These are phyloP conservation scores for Candida sonorensis DNA, from an alignment of 805 yeast species.

Conservation along the genomic window DNA sequence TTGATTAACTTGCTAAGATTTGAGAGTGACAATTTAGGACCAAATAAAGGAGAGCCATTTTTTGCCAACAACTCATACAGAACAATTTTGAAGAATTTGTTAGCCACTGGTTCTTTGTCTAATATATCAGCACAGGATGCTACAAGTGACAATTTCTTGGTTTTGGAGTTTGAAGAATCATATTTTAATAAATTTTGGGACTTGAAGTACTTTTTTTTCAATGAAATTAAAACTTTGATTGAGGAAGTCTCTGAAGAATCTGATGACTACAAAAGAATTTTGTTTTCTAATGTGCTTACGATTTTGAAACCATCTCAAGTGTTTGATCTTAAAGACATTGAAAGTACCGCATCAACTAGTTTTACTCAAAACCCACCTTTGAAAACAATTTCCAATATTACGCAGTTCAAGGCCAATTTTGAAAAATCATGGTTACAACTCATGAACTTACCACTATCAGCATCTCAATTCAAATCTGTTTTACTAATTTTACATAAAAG, in stretches of 20 bases:
- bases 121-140: conserved; percentile 40
- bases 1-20: conserved; percentile 46
- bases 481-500: conserved; percentile 73
- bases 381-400: conserved; percentile 25
- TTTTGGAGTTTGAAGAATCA: conserved; percentile 46
- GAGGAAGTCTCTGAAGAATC: conserved; percentile 17
- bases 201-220: conserved; percentile 66
- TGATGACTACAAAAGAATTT: conserved; percentile 8
- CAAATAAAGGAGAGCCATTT: conserved; percentile 44
- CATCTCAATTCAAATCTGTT: conserved; percentile 59
- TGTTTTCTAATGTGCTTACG: conserved; percentile 36
- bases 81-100: conserved; percentile 27
- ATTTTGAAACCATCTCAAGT: conserved; percentile 25
- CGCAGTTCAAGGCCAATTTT: conserved; percentile 52
- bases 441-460: conserved; percentile 37
- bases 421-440: conserved; percentile 62
- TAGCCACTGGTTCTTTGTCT: conserved; percentile 28
- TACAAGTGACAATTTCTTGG: conserved; percentile 31
- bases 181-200: conserved; percentile 64
- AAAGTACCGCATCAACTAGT: conserved; percentile 22
- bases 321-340: conserved; percentile 30
- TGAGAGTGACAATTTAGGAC: conserved; percentile 49
- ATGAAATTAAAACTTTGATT: conserved; percentile 31
- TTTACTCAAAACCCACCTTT: conserved; percentile 40
- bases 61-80: conserved; percentile 55